phyloP scores from a whole-genome alignment of 139 green algal species.

The Asterochloris erici region DNA sequence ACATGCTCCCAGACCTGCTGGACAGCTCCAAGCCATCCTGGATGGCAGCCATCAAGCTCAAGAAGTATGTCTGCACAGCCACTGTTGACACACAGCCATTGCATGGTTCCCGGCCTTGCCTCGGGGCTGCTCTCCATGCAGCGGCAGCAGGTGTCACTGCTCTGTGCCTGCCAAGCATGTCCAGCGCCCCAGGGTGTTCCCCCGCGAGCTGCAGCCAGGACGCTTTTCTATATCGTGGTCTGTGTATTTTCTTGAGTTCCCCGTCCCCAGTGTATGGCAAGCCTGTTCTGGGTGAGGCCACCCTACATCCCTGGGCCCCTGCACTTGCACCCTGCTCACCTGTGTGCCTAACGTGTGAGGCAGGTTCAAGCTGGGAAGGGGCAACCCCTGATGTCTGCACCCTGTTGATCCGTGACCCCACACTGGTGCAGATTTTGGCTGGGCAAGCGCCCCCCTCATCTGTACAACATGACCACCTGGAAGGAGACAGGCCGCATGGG shows the following conservation, averaged over 20 bases:
- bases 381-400: not conserved
- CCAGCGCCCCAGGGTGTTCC: too few relatives aligned
- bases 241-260: too few relatives aligned
- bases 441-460: slow-evolving; percentile 7
- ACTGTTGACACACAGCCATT: not conserved
- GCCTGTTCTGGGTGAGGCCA: too few relatives aligned
- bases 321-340: not conserved
- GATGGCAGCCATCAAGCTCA: slow-evolving; percentile 13
- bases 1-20: slow-evolving; percentile 13
- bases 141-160: too few relatives aligned
- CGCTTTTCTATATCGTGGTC: too few relatives aligned
- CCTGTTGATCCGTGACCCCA: not conserved
- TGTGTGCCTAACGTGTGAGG: not conserved
- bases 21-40: not conserved
- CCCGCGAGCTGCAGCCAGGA: too few relatives aligned
- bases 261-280: too few relatives aligned
- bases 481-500: slow-evolving; percentile 1
- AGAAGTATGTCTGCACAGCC: slow-evolving; percentile 1
- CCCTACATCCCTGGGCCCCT: too few relatives aligned
- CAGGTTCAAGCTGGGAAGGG: not conserved
- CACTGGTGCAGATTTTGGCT: slow-evolving; percentile 1
- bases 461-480: slow-evolving; percentile 8
- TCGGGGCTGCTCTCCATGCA: too few relatives aligned
- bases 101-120: too few relatives aligned
- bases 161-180: too few relatives aligned